These are phyloP conservation scores for Quercus wislizeni DNA, from an alignment of 306 rosid genomes.

Conservation along the genomic window DNA sequence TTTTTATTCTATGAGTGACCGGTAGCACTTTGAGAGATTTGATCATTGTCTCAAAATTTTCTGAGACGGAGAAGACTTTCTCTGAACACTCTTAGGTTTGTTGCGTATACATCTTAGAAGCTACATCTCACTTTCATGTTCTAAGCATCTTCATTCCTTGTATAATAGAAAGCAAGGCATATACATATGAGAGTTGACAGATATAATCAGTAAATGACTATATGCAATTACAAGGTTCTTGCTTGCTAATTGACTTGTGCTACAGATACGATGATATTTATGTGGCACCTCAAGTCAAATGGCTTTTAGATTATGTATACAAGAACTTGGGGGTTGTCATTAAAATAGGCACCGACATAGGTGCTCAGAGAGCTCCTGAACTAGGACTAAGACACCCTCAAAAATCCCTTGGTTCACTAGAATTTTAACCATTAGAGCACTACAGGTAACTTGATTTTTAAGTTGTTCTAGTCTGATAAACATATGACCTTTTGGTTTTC, in stretches of 20 bases:
- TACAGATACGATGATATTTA: conserved; percentile 64
- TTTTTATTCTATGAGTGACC: too few relatives aligned
- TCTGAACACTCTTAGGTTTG: too few relatives aligned
- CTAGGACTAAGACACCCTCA: conserved; percentile 69
- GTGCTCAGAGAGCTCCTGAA: conserved; percentile 58
- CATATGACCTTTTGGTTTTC: background rate
- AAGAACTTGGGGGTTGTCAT: conserved; percentile 59
- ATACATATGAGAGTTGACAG: background rate
- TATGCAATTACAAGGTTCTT: background rate
- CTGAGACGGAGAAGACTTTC: too few relatives aligned
- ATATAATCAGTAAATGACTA: too few relatives aligned
- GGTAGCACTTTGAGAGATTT: too few relatives aligned
- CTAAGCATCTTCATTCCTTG: conserved; percentile 6
- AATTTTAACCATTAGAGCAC: conserved; percentile 75
- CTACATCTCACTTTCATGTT: conserved; percentile 11
- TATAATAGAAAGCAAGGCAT: conserved; percentile 12
- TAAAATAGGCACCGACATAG: conserved; percentile 75
- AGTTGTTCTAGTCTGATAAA: background rate
- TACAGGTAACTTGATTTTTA: conserved; percentile 54
- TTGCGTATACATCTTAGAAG: background rate
- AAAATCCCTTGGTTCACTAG: conserved; percentile 67
- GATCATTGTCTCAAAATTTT: too few relatives aligned
- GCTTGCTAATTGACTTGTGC: conserved; percentile 22
- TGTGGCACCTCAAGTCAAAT: conserved; percentile 65
- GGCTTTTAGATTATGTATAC: conserved; percentile 41